Evolutionary conservation across 495 filamentous ascomycete species (phyloP).

Genomic region (Friedmanniomyces endolithicus): DNA sequence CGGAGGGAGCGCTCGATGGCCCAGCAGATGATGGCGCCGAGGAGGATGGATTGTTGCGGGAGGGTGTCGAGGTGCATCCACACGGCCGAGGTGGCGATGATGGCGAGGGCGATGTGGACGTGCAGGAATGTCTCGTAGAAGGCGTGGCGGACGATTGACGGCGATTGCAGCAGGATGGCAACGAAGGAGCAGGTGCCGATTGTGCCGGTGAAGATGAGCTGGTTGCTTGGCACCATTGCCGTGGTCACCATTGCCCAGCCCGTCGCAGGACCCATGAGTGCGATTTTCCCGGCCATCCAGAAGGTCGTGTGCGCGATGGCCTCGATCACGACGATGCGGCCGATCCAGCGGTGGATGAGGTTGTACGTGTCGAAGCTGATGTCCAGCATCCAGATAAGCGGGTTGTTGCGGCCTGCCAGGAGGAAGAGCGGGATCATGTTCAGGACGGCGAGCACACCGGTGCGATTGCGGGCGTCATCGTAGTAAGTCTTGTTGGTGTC

Average conservation of each 20-base stretch:
- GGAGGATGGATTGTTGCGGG: conserved; percentile 54
- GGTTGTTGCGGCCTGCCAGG: conserved; percentile 57
- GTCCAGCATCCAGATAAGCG: conserved; percentile 54
- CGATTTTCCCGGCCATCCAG: conserved; percentile 50
- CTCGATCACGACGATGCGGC: conserved; percentile 71
- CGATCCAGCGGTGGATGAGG: conserved; percentile 88
- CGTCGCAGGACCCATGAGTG: not conserved
- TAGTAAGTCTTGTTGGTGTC: conserved; percentile 37
- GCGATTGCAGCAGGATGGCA: conserved; percentile 45
- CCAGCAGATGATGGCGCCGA: conserved; percentile 63
- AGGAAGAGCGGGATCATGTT: conserved; percentile 69
- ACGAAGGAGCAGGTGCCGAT: conserved; percentile 35
- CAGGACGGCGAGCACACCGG: conserved; percentile 60
- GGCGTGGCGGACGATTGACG: conserved; percentile 72
- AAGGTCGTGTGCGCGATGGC: conserved; percentile 60
- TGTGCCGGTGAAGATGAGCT: conserved; percentile 26
- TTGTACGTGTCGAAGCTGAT: conserved; percentile 97
- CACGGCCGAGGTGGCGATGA: conserved; percentile 46
- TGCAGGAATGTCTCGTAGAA: conserved; percentile 94
- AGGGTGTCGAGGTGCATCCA: conserved; percentile 60
- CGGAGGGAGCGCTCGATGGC: conserved; percentile 59
- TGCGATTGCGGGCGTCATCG: conserved; percentile 51
- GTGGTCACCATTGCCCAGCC: conserved; percentile 52
- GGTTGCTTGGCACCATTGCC: conserved; percentile 27
- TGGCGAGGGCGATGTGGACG: conserved; percentile 60